Base-by-base conservation (phyloP, 2,329 filamentous ascomycete genomes). In the Zymoseptoria tritici region DNA sequence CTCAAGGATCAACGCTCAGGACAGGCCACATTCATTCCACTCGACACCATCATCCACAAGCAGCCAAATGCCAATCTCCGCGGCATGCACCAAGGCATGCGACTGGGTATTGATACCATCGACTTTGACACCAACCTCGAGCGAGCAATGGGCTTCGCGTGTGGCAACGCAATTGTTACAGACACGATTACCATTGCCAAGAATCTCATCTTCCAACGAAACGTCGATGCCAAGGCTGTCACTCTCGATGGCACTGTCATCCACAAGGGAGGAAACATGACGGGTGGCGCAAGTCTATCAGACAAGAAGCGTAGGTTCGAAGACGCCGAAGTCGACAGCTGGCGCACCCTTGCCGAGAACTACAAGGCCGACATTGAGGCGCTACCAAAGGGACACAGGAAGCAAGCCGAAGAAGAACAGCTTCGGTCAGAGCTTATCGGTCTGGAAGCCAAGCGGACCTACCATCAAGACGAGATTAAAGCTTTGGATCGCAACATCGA, bases 21-120 rank as follows among this genome's bases (percentile, higher is more conserved):
- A 6, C 90, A 92, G 60, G 90, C 94, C 76, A 97, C 91, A 1
- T 97, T 99, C 74, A 92, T 97, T 64, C 94, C 94, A 0, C 81
- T 99, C 19, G 94, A 99, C 78, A 97, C 96, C 56, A 96, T 99
- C 73, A 95, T 97, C 71, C 92, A 97, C 71, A 92, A 90, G 73
- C 86, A 90, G 9, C 85, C 94, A 60, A 96, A 96, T 72, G 89
- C 91, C 4, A 92, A 90, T 61, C 80, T 99, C 65, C 97, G 97
- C 76, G 90, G 91, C 26, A 88, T 96, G 73, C 83, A 90, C 58
- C 89, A 90, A 49, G 90, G 89, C 52, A 86, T 86, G 74, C 86
- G 93, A 7, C 83, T 97, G 60, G 95, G 93, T 0, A 96, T 99
- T 64, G 94, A 99, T 73, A 95, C 91, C 0, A 93, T 99, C 68